Percentiles rank a stretch among this genome's conserved stretches.
phyloP scores from a whole-genome alignment of 106 monocot species.

The Dioscorea zingiberensis region DNA sequence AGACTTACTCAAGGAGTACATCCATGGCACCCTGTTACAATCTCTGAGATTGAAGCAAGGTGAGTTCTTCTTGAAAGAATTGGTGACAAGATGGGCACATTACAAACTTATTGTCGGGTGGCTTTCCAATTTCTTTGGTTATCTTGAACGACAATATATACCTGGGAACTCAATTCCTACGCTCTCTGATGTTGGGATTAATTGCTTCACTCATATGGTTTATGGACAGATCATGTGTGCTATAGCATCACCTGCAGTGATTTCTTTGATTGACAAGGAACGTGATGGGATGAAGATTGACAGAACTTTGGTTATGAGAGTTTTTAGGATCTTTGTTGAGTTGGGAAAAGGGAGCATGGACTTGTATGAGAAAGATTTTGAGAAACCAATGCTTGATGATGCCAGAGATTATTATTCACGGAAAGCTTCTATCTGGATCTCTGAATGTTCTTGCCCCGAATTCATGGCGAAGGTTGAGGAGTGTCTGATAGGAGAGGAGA shows the following conservation, averaged over 20 bases:
- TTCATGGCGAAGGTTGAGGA: conserved; percentile 59
- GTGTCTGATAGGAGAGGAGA: conserved; percentile 2
- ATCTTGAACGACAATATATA: conserved; percentile 67
- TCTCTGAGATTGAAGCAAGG: conserved; percentile 73
- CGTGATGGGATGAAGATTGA: conserved; percentile 77
- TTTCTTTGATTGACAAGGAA: conserved; percentile 74
- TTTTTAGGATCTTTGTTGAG: conserved; percentile 67
- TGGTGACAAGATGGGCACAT: conserved; percentile 66
- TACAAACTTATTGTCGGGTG: conserved; percentile 77
- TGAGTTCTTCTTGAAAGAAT: conserved; percentile 69
- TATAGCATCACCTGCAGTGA: conserved; percentile 61
- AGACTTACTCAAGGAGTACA: no score
- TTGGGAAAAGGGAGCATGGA: conserved; percentile 48
- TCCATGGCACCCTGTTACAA: conserved; percentile 14
- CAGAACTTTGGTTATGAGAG: conserved; percentile 61
- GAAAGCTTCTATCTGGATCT: conserved; percentile 42
- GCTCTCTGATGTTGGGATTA: conserved; percentile 58
- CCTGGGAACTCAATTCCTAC: conserved; percentile 42
- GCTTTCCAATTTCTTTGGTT: conserved; percentile 64
- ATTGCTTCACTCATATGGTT: conserved; percentile 61
- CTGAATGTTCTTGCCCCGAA: conserved; percentile 42
- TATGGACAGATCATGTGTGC: conserved; percentile 44
- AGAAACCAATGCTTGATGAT: conserved; percentile 29
- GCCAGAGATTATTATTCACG: conserved; percentile 31
- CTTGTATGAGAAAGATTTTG: conserved; percentile 35